Evolutionary conservation across 2,329 filamentous ascomycete species (phyloP), one percentile per base, ranked within the genome.

Genomic region (Beauveria bassiana): DNA sequence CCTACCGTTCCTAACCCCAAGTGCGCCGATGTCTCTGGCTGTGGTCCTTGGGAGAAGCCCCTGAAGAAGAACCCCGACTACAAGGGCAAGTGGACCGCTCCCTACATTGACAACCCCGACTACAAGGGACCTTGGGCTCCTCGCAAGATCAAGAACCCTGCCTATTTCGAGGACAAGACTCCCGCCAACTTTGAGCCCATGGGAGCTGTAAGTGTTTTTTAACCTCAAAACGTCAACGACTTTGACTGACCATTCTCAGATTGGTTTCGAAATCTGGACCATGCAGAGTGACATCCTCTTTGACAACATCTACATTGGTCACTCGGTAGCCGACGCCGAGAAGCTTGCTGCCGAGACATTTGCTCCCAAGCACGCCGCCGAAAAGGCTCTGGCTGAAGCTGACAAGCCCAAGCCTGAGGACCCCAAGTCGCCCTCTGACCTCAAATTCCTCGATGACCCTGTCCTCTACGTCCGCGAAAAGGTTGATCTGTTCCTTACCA

Each of bases 201-300:
- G 77, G 95, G 95, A 72, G 93, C 91, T 81, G 89, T 93, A 83
- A 87, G 89, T 89, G 50, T 34, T 89, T 51, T 28, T 26, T 38
- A 1, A 5, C 3, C 5, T 12, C 16, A 20, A 38, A 14, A 38
- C 34, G 34, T 12, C 34, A 38, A 14, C 34, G 12, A 38, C 34
- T 38, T 38, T 14, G 12, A 66, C 69, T 72, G 64, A 66, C 58
- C 34, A 24, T 42, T 28, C 16, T 52, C 72, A 92, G 89, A 93
- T 98, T 79, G 95, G 95, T 70, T 98, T 98, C 72, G 95, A 99
- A 79, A 93, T 99, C 80, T 99, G 95, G 95, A 98, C 95, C 71
- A 99, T 99, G 95, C 93, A 97, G 80, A 96, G 87, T 76, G 90
- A 97, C 74, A 98, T 99, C 70, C 88, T 97, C 71, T 98, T 99